Base-by-base conservation (phyloP, 495 filamentous ascomycete species). In the Penicillium turbatum region DNA sequence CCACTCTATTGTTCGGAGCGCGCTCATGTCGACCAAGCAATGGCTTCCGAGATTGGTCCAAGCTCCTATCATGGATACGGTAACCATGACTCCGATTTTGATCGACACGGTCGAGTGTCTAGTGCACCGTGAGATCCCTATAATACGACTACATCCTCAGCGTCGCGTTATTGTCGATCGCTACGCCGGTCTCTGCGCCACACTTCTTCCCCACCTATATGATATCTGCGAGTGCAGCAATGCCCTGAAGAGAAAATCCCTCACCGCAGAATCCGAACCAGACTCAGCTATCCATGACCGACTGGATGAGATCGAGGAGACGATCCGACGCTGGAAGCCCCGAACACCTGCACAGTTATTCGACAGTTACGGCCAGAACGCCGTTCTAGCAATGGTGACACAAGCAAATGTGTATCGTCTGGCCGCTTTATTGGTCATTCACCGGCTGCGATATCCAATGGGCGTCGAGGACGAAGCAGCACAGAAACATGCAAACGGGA, bases 341-440 rank as follows among this genome's bases (percentile, higher is more conserved):
- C 59, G 48, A 19, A 49, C 43, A 1, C 40, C 59, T 15, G 38
- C 61, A 8, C 43, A 54, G 5, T 39, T 67, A 13, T 61, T 56
- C 24, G 32, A 21, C 1, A 56, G 50, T 16, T 66, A 57, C 29
- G 59, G 47, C n/a, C 53, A 53, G 36, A 34, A 61, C 37, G 68
- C 71, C 27, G 51, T 66, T 21, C 27, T 62, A 7, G 57, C 56
- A 2, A 67, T 72, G 60, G 50, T 62, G 21, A 62, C 66, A 5
- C 70, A 72, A 55, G 68, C 70, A 6, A 62, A 55, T 17, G 56
- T 66, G 5, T 72, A 72, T 53, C 61, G 68, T 2, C 45, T 65
- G 3, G 68, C 64, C 1, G 61, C 45, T 24, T 61, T 72, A 11
- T 51, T 72, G 17, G 35, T 70, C 13, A 61, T 69, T 40, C 70